These are phyloP conservation scores for Cladosporium sphaerospermum DNA, from an alignment of 2,329 filamentous ascomycete species.

Conservation along the genomic window DNA sequence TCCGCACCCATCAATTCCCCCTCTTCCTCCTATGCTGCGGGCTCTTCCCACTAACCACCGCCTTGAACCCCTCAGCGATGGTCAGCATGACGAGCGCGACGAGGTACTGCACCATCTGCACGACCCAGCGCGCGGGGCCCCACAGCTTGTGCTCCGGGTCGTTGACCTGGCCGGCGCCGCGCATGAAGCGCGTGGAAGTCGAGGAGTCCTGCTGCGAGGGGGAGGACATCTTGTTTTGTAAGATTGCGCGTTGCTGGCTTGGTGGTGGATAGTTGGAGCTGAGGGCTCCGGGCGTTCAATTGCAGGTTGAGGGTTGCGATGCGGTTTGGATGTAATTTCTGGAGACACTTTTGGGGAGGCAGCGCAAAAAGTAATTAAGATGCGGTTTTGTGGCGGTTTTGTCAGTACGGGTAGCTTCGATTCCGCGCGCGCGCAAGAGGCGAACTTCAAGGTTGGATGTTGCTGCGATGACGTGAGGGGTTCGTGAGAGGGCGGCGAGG, in stretches of 20 bases:
- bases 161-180: slow-evolving; percentile 20
- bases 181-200: slow-evolving; percentile 19
- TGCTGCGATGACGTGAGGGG: too few species aligned
- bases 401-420: too few species aligned
- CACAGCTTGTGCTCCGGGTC: slow-evolving; percentile 23
- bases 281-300: too few species aligned
- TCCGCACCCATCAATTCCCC: not conserved
- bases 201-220: slow-evolving; percentile 9
- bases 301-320: too few species aligned
- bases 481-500: too few species aligned
- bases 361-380: too few species aligned
- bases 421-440: too few species aligned
- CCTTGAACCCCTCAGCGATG: slow-evolving; percentile 12
- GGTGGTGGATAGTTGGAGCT: not conserved
- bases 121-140: slow-evolving; percentile 22
- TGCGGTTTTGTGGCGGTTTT: too few species aligned
- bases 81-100: slow-evolving; percentile 23
- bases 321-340: too few species aligned
- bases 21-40: not conserved
- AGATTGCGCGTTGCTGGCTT: not conserved
- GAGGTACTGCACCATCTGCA: slow-evolving; percentile 22
- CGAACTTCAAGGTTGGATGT: too few species aligned
- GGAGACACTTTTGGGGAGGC: too few species aligned
- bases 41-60: not conserved
- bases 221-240: not conserved